Evolutionary conservation across 2,329 filamentous ascomycete genomes (phyloP), one percentile per base, ranked within the genome.

Genomic region (Colletotrichum coccodes): DNA sequence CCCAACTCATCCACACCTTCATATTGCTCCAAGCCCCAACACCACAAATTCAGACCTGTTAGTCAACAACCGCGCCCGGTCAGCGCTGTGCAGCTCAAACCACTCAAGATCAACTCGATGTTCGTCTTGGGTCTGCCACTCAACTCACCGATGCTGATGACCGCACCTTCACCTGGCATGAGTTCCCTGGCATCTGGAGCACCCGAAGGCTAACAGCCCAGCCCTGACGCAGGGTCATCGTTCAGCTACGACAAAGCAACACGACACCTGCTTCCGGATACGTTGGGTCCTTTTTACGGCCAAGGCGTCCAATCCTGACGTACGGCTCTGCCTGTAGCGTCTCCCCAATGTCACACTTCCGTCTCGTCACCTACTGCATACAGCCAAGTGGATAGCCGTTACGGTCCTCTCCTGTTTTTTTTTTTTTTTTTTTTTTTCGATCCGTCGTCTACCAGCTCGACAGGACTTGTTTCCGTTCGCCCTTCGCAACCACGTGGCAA

Each of bases 1-100:
- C 64, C 67, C 67, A 68, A 68, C 42, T 68, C 64, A 54, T 58
- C 64, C 67, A 70, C 67, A 47, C 50, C 56, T 54, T 60, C 40
- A 56, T 30, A 54, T 65, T 53, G 34, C 36, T 59, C 30, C 46
- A 34, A 59, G 8, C 47, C 53, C 52, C 46, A 53, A 59, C 60
- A 42, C 53, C 44, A 18, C 28, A 36, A 34, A 16, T 40, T 16
- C 40, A 34, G 12, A 12, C 21, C 42, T 9, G 2, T 47, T 21
- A 42, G 42, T n/a, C 52, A 59, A 26, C 30, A 28, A 34, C 38
- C 7, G 34, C 42, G 26, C n/a, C n/a, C n/a, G 12, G 32, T 40
- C 18, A 16, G 23, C 23, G 23, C 21, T 18, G 14, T 28, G 6
- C 46, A 23, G 4, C 18, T 49, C 12, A 16, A 4, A 28, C 14